These are phyloP conservation scores for Pharnaceum exiguum DNA, from an alignment of 148 eudicot genomes.

Conservation along the genomic window DNA sequence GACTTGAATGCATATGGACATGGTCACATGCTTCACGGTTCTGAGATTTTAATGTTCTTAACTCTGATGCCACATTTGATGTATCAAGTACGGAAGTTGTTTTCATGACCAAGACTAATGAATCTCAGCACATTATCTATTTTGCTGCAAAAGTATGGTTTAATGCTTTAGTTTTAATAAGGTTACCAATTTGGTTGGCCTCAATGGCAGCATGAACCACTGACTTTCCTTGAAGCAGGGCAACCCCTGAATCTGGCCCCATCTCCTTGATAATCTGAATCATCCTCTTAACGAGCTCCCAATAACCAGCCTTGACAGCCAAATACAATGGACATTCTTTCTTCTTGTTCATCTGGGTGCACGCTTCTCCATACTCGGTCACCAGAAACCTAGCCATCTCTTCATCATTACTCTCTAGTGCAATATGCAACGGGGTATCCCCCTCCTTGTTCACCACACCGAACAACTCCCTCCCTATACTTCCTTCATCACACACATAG, in stretches of 20 bases:
- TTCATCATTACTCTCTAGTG: background rate
- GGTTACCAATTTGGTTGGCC: background rate
- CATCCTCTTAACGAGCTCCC: constrained; percentile 3
- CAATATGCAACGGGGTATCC: constrained; percentile 3
- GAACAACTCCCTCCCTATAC: background rate
- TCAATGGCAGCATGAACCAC: constrained; percentile 7
- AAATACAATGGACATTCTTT: constrained; percentile 1
- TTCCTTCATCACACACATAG: background rate
- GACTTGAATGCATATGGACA: too few relatives aligned
- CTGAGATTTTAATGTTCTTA: too few relatives aligned
- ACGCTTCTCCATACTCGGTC: background rate
- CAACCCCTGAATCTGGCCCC: background rate
- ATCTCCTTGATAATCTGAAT: background rate
- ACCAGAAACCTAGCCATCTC: constrained; percentile 2
- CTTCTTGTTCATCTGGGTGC: background rate
- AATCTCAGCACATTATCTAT: too few relatives aligned
- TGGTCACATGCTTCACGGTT: too few relatives aligned
- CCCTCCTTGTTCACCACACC: background rate
- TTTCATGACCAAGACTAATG: too few relatives aligned
- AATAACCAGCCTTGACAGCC: background rate
- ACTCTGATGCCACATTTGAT: too few relatives aligned
- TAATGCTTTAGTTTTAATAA: background rate
- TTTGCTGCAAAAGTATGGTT: background rate
- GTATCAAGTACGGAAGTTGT: too few relatives aligned
- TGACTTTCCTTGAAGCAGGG: constrained; percentile 2